Base-by-base conservation (phyloP, 176 grass and related monocot species). In the Carex cristatella region DNA sequence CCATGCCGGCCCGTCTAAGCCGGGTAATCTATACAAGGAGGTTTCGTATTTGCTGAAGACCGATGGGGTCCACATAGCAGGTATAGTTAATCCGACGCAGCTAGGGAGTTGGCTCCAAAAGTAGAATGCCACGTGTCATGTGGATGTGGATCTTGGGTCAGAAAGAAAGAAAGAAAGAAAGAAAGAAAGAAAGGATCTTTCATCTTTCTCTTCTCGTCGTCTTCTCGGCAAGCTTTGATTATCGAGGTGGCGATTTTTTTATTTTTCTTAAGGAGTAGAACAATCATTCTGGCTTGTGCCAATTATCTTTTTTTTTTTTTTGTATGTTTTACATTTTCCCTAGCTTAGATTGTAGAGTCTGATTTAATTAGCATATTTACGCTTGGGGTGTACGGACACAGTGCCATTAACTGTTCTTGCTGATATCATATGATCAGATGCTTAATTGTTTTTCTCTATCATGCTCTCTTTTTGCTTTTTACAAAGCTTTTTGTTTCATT, bases 81-180 rank as follows among this genome's bases (percentile, higher is more conserved):
- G 89, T 78, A 85, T 98, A 80, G 86, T 98, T 79, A 98, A 98
- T 86, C 95, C 95, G 19, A 85, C 93, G n/a, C 89, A 98, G 88
- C 93, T 95, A 63, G 91, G 38, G 46, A 80, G 77, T 1, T 98
- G 93, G 95, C 93, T 98, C 18, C 89, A 92, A 73, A 90, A 86
- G 32, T 88, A 90, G 82, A 89, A 18, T 88, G 86, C 83, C 49
- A 35, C 58, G 61, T 56, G 81, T 54, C 58, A 46, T 2, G 33
- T 37, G 1, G 79, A 38, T 1, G 18, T 69, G 0, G 70, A 60
- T n/a, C 7, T 55, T 30, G 81, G 61, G 27, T 66, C 42, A 23
- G 64, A 67, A 46, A 67, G 46, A 67, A 53, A 15, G 35, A 23
- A 23, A 23, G 23, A 23, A 23, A 23, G 23, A 23, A 23, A 23